Percentiles rank a stretch among this genome's conserved stretches.
Conservation (phyloP, 108 stramenopile species). For the Cyclostephanos invisitatus region DNA sequence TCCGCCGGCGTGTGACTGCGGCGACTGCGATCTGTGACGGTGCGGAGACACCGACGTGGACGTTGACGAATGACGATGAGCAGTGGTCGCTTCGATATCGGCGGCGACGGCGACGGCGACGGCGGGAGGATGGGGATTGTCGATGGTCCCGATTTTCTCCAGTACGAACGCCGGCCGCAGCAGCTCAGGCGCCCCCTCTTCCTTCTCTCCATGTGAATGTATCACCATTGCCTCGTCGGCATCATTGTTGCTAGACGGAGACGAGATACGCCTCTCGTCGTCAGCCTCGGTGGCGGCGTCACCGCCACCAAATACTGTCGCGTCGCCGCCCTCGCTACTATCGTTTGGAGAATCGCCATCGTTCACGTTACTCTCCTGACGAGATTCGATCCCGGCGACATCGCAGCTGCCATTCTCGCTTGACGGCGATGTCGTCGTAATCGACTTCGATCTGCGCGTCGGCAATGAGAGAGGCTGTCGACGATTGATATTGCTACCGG, state of each 20-base stretch:
- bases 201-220: background rate
- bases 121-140: constrained; percentile 4
- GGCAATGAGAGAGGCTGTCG: background rate
- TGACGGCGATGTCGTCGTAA: background rate
- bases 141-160: constrained; percentile 10
- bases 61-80: background rate
- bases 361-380: constrained; percentile 1
- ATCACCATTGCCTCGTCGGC: background rate
- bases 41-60: background rate
- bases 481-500: background rate
- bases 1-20: constrained; percentile 3
- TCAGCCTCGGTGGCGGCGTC: background rate
- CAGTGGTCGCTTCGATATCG: background rate
- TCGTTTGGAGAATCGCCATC: background rate
- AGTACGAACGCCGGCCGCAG: constrained; percentile 10
- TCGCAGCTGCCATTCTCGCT: background rate
- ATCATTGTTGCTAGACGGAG: background rate
- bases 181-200: background rate
- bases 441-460: constrained; percentile 6
- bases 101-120: background rate
- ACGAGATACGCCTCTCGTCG: background rate
- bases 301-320: no score
- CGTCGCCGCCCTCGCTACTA: background rate
- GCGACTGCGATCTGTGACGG: constrained; percentile 5
- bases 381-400: constrained; percentile 7